phyloP scores from a whole-genome alignment of 352 stramenopile genomes.

The Phytophthora constricta region DNA sequence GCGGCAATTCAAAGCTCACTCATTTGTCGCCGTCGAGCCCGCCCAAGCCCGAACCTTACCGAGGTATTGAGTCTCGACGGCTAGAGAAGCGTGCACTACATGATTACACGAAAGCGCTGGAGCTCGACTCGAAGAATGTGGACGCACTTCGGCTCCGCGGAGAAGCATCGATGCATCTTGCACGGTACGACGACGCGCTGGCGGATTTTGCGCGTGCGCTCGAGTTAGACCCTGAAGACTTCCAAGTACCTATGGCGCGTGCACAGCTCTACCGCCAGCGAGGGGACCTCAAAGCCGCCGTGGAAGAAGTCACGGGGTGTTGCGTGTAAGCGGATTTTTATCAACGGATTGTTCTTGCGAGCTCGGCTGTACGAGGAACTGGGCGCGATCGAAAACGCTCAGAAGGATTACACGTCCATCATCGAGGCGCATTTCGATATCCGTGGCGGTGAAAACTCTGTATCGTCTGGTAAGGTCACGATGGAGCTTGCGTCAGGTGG shows the following conservation, averaged over 20 bases:
- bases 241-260: constrained; percentile 63
- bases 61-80: constrained; percentile 41
- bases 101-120: constrained; percentile 65
- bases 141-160: constrained; percentile 57
- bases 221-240: constrained; percentile 57
- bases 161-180: constrained; percentile 54
- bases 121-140: constrained; percentile 48
- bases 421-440: constrained; percentile 72
- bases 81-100: constrained; percentile 65
- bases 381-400: constrained; percentile 43
- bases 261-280: constrained; percentile 61
- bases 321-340: constrained; percentile 73
- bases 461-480: constrained; percentile 26
- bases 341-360: constrained; percentile 74
- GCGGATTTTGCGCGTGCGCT: constrained; percentile 58
- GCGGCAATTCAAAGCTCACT: not conserved
- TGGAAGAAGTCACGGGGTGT: constrained; percentile 64
- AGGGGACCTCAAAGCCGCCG: constrained; percentile 43
- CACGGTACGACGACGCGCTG: constrained; percentile 59
- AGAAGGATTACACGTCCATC: constrained; percentile 73
- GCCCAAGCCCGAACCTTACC: constrained; percentile 29
- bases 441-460: constrained; percentile 25
- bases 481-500: constrained; percentile 41
- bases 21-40: constrained; percentile 19
- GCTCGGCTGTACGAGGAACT: constrained; percentile 59